Evolutionary conservation across 1,284 basidiomycete species (phyloP).

Genomic region (Moesziomyces sp.): DNA sequence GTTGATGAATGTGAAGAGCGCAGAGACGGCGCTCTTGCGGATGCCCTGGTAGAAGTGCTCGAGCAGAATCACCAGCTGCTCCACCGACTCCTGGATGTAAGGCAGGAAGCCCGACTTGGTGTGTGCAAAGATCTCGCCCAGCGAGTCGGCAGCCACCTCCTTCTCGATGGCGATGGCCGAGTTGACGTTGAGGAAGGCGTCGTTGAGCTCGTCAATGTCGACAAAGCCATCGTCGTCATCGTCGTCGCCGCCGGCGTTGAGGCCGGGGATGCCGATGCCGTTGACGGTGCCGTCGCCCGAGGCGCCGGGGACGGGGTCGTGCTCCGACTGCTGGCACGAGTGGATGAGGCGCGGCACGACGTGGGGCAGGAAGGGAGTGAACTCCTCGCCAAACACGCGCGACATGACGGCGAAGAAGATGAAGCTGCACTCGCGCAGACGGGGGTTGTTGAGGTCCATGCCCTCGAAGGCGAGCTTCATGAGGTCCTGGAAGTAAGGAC

Average conservation of each 20-base stretch:
- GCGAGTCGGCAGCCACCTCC: constrained; percentile 96
- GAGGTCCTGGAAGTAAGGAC: constrained; percentile 92
- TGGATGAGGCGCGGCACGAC: constrained; percentile 87
- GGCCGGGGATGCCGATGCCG: constrained; percentile 74
- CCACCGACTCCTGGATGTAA: constrained; percentile 76
- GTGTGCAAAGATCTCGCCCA: constrained; percentile 87
- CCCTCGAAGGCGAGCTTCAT: constrained; percentile 96
- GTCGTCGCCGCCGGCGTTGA: constrained; percentile 76
- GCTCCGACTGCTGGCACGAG: constrained; percentile 81
- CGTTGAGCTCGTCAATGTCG: constrained; percentile 82
- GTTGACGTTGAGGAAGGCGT: constrained; percentile 76
- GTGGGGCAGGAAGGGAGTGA: constrained; percentile 84
- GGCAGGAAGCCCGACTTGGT: constrained; percentile 89
- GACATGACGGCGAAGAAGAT: constrained; percentile 99
- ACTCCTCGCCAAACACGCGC: constrained; percentile 93
- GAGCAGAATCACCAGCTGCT: constrained; percentile 84
- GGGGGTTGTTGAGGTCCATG: constrained; percentile 82
- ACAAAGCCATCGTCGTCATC: constrained; percentile 70
- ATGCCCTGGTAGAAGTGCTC: constrained; percentile 98
- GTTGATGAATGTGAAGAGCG: constrained; percentile 87
- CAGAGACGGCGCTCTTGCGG: constrained; percentile 90
- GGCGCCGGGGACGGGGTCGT: constrained; percentile 68
- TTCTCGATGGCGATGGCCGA: constrained; percentile 98
- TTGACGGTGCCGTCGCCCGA: constrained; percentile 63
- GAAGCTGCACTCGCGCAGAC: constrained; percentile 95